Evolutionary conservation across 495 filamentous ascomycete genomes (phyloP), one percentile per base, ranked within the genome.

Genomic region (Staphylotrichum longicolle): DNA sequence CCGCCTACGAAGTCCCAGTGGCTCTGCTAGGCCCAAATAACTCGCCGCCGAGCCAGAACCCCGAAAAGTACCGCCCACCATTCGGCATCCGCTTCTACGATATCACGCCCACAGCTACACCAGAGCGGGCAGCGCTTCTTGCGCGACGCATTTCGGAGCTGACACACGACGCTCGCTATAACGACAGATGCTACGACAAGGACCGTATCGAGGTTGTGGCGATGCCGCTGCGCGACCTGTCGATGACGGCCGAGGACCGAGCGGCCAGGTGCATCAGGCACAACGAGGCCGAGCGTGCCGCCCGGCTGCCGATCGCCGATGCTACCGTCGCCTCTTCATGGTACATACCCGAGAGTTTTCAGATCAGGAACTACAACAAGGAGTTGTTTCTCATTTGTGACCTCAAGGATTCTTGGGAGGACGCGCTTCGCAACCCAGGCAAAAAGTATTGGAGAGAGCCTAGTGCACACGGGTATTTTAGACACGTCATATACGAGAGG

Each of bases 51-150:
- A 11, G 8, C 14, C 0, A 11, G 15, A 20, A 45, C 15, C 4
- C 40, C 11, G 40, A 56, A 12, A 44, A 30, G 20, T 12, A 45
- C 27, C 54, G 54, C n/a, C 40, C 54, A 0, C 12, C 2, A 10
- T 56, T 56, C 40, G 54, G 54, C 20, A 46, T 56, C 12, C 40
- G 54, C 1, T 46, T 56, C 54, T 56, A 56, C 54, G 54, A 56
- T 10, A 56, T 20, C 7, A 46, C 54, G 4, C 3, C 27, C 12
- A n/a, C 33, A n/a, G 54, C 54, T n/a, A 56, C 54, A 9, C 40
- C 15, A 4, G 30, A 42, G 5, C 40, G 54, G 3, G 54, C 54
- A 3, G 40, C 54, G 1, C 40, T 46, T 32, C 54, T 56, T 14
- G 54, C 40, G 54, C 54, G 54, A 7, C 39, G 54, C 6, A 46